A percentile compares a stretch with the other conserved stretches of the same genome.
Conservation (phyloP, 371 early-diverging fungal genomes). For the Apophysomyces trapeziformis region DNA sequence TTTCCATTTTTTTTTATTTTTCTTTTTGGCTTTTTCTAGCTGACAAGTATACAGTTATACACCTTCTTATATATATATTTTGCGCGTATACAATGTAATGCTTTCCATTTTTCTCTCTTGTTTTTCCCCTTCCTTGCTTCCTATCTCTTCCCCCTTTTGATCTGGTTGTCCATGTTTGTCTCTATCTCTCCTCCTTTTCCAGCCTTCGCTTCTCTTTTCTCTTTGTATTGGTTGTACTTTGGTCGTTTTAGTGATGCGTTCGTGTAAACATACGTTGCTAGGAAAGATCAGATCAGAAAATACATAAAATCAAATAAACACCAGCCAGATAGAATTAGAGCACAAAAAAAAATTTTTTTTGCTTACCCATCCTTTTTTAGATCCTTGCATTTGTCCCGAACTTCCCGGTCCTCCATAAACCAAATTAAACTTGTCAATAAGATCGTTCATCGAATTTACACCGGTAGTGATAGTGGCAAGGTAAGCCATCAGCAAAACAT, state of each 20-base stretch:
- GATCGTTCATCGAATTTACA: slow-evolving; percentile 69
- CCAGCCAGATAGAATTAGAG: neutral
- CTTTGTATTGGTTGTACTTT: neutral
- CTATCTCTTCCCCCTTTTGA: neutral
- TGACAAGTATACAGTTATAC: too few species aligned
- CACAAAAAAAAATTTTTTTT: neutral
- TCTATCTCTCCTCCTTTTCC: slow-evolving; percentile 1
- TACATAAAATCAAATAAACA: too few species aligned
- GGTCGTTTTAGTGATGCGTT: neutral
- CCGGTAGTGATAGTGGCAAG: slow-evolving; percentile 83
- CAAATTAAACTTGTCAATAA: slow-evolving; percentile 54
- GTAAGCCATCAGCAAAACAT: slow-evolving; percentile 77
- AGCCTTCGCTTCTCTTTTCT: neutral
- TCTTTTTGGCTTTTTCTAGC: neutral
- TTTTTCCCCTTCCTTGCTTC: neutral
- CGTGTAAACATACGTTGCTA: slow-evolving; percentile 9
- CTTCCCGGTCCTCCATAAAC: slow-evolving; percentile 31
- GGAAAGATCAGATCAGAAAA: too few species aligned
- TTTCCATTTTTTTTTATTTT: neutral
- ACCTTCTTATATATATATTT: too few species aligned
- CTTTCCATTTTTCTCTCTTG: neutral
- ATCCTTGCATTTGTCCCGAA: slow-evolving; percentile 12
- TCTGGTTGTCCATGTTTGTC: neutral
- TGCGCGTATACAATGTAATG: too few species aligned
- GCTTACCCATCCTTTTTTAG: slow-evolving; percentile 34